Base-by-base conservation (phyloP, 805 yeast species). In the Starmerella roubikii region DNA sequence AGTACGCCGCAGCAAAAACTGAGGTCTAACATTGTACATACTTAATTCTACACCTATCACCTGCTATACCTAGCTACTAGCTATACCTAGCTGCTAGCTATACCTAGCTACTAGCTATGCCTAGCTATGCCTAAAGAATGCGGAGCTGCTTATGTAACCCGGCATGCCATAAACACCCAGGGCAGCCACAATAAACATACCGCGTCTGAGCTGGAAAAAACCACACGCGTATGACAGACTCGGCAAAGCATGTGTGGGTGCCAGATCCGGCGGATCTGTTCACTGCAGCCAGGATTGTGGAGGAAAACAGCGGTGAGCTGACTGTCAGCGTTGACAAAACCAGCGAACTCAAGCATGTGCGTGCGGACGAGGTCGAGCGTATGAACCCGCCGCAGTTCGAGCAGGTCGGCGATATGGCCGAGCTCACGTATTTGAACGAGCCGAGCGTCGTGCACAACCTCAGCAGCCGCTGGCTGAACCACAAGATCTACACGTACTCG, bases 371-470 rank as follows among this genome's bases (percentile, higher is more conserved):
- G 37, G 68, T 65, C 18, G 77, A 77, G 48, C 74, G 72, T 51
- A 83, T 86, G 37, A 91, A 91, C 54, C 98, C 99, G 1, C 66
- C 76, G 8, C 80, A 81, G 49, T 91, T 91, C 58, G 93, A 91
- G 58, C 78, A 75, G 51, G 88, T 93, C 44, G 76, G 80, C 49
- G 95, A 91, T 53, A 83, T 91, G 86, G 97, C 97, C 0, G 94
- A 86, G 50, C 66, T 91, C 46, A 91, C 99, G 0, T 84, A 78
- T 58, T 66, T 91, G 45, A 91, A 88, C 57, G 99, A 91, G 56
- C 94, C 98, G 0, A 80, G 94, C 0, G 97, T 91, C n/a, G 71
- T 91, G 9, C 69, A 84, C 60, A 91, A 91, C 56, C 59, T 91
- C 45, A 72, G 75, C 49, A 62, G 76, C 36, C 70, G 99, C 51